Base-by-base conservation (phyloP, 495 filamentous ascomycete genomes). In the Usnea hakonensis region DNA sequence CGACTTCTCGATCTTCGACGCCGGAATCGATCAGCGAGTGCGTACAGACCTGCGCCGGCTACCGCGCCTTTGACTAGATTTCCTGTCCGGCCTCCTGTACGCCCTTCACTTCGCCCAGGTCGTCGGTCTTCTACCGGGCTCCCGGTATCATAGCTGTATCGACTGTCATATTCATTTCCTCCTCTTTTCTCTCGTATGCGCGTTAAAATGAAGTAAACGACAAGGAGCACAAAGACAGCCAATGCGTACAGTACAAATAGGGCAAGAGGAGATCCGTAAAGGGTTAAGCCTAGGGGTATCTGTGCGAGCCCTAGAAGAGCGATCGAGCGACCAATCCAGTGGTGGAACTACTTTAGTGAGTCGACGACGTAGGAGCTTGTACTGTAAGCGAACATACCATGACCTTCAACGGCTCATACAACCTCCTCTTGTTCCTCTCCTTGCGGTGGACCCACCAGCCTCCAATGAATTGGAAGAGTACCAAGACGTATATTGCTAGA, bases 251-350 rank as follows among this genome's bases (percentile, higher is more conserved):
- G 77, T 60, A 97, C 86, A 71, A 98, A 98, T 0, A 90, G 77
- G 16, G 77, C 76, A 71, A 88, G 84, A 17, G 95, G 94, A 37
- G 91, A 94, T 19, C 94, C 94, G 68, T 97, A 98, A 14, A 98
- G 80, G 5, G 91, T 92, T 55, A 98, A 80, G 0, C 94, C 94
- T 1, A 97, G 77, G 1, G 93, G 89, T 32, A 97, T 85, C 71
- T 98, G 95, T 10, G 87, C 81, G 57, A 98, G 81, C 7, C 88
- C 94, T 7, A 98, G 76, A 35, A 97, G 71, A 11, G 86, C 86
- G 56, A 92, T 82, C 0, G 76, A 75, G 37, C 91, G 81, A 38
- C 94, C 94, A 50, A 91, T 70, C 91, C 93, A 96, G 66, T 90
- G 87, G 73, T 98, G 94, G 48, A 87, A 67, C 84, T 86, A 60